Evolutionary conservation across 1,284 basidiomycete species (phyloP), one percentile per base, ranked within the genome.

Genomic region (Ustilago nuda): DNA sequence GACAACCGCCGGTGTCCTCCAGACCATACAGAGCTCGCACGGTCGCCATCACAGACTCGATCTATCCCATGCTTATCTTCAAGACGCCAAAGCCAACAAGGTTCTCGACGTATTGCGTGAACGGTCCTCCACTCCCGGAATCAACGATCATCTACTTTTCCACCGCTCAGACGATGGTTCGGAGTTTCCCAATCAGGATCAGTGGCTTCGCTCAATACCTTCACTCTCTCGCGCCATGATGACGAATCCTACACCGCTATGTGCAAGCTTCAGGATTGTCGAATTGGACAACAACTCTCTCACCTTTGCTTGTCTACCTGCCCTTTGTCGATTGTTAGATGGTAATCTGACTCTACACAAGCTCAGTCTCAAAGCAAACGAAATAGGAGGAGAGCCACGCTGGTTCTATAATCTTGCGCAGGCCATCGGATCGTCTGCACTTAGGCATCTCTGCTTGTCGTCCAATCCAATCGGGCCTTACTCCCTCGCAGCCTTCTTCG

Each of bases 401-500:
- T 4, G 50, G 43, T 56, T 72, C 0, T 2, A 23, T 1, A 15
- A 12, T 1, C 27, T 76, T 30, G 69, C 69, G 0, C 9, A 32
- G 17, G 59, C 59, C 4, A 5, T 76, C 1, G 69, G 66, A 9
- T 7, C 8, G 2, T 72, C 69, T 1, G 45, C 15, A 8, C 66
- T 76, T 3, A 57, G 62, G 9, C 2, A 12, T 4, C 17, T 76
- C 8, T 35, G 5, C 23, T 19, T 76, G 4, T 61, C 61, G 0
- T 60, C 46, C 13, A 76, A 72, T 39, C 69, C 69, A 17, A 72
- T 76, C 30, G 50, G 37, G 32, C 11, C 46, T 1, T 30, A 53
- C 8, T 61, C 55, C 11, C 8, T 76, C 5, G 35, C 58, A 6
- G 61, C 74, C 23, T 72, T 76, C 19, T 35, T 76, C 35, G 74